Base-by-base conservation (phyloP, 768 basidiomycete species). In the Naganishia kalamii region DNA sequence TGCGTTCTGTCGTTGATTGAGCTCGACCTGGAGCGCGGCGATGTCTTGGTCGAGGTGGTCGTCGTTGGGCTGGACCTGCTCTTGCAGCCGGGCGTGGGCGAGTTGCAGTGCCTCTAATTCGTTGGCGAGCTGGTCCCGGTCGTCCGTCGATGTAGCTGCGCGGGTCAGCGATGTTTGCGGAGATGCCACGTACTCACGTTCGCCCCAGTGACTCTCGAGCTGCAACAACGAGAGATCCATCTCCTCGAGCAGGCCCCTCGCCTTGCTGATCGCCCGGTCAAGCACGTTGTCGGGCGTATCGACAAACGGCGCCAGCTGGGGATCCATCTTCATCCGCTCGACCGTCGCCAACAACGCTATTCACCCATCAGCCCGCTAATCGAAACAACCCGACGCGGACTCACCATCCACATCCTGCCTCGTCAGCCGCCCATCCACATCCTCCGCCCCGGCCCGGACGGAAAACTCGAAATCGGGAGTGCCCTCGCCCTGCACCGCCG, bases 391-490 rank as follows among this genome's bases (percentile, higher is more conserved):
- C 61, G 62, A 17, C 35, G 11, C 43, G 32, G 41, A 69, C 83
- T 75, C 69, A 91, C 92, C 83, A 62, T 88, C 85, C 17, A 97
- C 82, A 72, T 97, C 88, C 7, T 74, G 72, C 40, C 81, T 80
- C 67, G 87, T 86, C 11, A 97, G 77, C 0, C 85, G 82, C 74
- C 91, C 88, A 0, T 82, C 76, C 11, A 61, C 65, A 29, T 81
- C 80, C 46, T 90, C 87, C 13, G 79, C 80, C 60, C 81, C 84
- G 41, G 87, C 87, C 0, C 82, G 82, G 0, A 88, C 86, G 0
- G 87, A 85, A 72, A 92, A 87, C 70, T 92, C 91, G 69, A 92
- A 84, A 6, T 81, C 82, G 0, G 89, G 89, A 3, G 51, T 54
- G n/a, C 51, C 88, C 87, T 89, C 37, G 90, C 88, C 32, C 29